Evolutionary conservation across 1,284 basidiomycete species (phyloP), one percentile per base, ranked within the genome.

Genomic region (Sanguinoderma infundibulare): DNA sequence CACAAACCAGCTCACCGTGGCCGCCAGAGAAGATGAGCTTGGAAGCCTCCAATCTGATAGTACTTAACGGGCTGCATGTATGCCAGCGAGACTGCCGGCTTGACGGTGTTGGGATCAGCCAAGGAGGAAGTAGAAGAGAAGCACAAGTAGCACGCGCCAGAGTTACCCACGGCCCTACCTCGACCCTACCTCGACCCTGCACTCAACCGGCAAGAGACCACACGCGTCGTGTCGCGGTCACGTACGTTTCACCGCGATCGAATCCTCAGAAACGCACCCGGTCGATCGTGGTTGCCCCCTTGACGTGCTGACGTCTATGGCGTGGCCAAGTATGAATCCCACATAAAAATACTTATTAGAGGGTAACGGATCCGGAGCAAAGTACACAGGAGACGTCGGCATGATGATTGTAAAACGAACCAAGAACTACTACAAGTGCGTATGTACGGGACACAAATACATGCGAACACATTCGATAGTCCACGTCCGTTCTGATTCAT

Each of bases 391-490:
- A 38, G 34, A 53, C 24, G 42, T 56, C 49, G 38, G 39, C 56
- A 53, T 46, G 49, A 57, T 55, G 40, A 52, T 52, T 47, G 59
- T 14, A 20, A 60, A 61, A 68, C 61, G 64, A 71, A 70, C 50
- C 61, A 64, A 66, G 69, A 71, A 69, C 66, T 74, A 74, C 70
- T 74, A 74, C 70, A 72, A 26, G 67, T 67, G 60, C 66, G 65
- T 66, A 70, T 65, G 67, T 69, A 64, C 63, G 64, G 62, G 65
- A 68, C 70, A 79, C 74, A 76, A 78, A 77, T 82, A 83, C 81
- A 84, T 79, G 78, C 78, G 79, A 84, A 81, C 79, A 82, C 79
- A 81, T 80, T 78, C 80, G 80, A 80, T 80, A 79, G 82, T 86
- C 84, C 83, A 81, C 78, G 86, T 88, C 85, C 85, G 81, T 87